These are phyloP conservation scores for Colletotrichum endophyticum DNA, from an alignment of 2,329 filamentous ascomycete genomes.

Conservation along the genomic window DNA sequence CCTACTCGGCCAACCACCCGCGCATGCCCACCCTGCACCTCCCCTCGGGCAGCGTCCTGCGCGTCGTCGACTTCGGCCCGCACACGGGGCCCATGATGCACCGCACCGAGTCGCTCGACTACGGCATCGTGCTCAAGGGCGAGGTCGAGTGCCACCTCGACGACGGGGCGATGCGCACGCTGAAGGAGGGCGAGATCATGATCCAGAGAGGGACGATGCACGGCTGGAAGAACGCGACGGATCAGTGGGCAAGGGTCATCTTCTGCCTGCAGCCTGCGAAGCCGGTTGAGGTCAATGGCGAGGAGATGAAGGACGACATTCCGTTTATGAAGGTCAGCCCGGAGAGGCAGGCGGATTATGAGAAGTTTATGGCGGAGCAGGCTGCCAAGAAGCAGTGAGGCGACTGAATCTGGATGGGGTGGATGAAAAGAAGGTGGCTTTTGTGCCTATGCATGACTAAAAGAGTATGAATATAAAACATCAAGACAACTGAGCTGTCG, in stretches of 20 bases:
- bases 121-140: slow-evolving; percentile 51
- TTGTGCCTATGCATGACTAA: neutral
- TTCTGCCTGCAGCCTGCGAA: slow-evolving; percentile 38
- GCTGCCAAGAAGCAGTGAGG: neutral
- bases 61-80: slow-evolving; percentile 22
- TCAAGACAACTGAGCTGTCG: neutral
- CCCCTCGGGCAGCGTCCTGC: slow-evolving; percentile 17
- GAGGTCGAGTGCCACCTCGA: slow-evolving; percentile 49
- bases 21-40: slow-evolving; percentile 17
- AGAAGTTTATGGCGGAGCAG: slow-evolving; percentile 10
- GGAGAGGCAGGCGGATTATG: slow-evolving; percentile 15
- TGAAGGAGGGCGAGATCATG: slow-evolving; percentile 47
- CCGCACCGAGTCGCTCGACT: slow-evolving; percentile 50
- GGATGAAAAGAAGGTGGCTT: neutral
- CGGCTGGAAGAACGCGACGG: slow-evolving; percentile 25
- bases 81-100: slow-evolving; percentile 37
- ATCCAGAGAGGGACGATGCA: slow-evolving; percentile 52
- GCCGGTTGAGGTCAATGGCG: slow-evolving; percentile 29
- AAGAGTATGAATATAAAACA: neutral
- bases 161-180: slow-evolving; percentile 39
- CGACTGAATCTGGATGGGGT: neutral
- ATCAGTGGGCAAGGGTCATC: slow-evolving; percentile 16
- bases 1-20: slow-evolving; percentile 16
- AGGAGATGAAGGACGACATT: slow-evolving; percentile 15
- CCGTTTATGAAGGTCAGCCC: slow-evolving; percentile 12